A percentile compares a stretch with the other conserved stretches of the same genome.
These are phyloP conservation scores for Saccharomycopsis hybrid DNA, from an alignment of 1,139 yeast species.

Conservation along the genomic window DNA sequence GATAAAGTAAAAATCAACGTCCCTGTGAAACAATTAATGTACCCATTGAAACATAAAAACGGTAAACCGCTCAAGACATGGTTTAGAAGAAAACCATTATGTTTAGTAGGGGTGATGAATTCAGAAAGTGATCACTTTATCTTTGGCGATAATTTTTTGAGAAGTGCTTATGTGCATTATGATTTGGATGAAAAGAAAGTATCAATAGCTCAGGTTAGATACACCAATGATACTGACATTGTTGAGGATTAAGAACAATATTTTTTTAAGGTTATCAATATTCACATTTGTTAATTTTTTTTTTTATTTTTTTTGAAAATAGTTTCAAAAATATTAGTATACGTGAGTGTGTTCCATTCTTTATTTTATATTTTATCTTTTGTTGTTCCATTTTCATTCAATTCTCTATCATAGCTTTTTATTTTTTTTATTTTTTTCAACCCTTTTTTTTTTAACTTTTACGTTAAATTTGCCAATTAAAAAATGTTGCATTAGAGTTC, in stretches of 20 bases:
- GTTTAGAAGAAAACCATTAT: slow-evolving; percentile 16
- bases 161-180: slow-evolving; percentile 49
- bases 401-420: too few relatives aligned
- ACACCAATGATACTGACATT: slow-evolving; percentile 22
- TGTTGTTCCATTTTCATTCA: too few relatives aligned
- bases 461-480: too few relatives aligned
- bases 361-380: not conserved
- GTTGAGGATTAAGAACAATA: not conserved
- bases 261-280: not conserved
- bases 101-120: slow-evolving; percentile 25
- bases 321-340: not conserved
- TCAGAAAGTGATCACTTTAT: slow-evolving; percentile 26
- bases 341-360: not conserved
- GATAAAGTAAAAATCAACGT: slow-evolving; percentile 44
- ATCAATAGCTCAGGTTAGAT: slow-evolving; percentile 40
- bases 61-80: slow-evolving; percentile 7
- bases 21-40: slow-evolving; percentile 38
- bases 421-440: too few relatives aligned
- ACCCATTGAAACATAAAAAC: slow-evolving; percentile 21
- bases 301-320: not conserved
- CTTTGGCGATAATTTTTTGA: slow-evolving; percentile 50
- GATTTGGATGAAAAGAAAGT: slow-evolving; percentile 46
- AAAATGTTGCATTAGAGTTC: too few relatives aligned
- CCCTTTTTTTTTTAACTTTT: too few relatives aligned
- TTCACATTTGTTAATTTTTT: not conserved